These are phyloP conservation scores for Emergomyces orientalis DNA, from an alignment of 2,329 filamentous ascomycete genomes.

Conservation along the genomic window DNA sequence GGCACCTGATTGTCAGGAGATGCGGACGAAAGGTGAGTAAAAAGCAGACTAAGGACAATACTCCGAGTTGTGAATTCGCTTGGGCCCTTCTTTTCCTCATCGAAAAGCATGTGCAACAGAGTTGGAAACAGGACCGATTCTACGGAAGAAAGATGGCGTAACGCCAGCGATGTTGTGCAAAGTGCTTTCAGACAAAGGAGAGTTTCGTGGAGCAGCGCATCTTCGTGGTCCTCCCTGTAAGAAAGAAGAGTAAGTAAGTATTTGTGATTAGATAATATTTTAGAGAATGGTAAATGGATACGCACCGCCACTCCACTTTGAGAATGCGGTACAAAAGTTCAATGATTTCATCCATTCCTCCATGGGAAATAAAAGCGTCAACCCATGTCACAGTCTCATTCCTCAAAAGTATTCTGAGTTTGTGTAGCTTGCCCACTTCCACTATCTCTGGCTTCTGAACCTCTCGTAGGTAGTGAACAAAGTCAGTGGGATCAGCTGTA, in stretches of 20 bases:
- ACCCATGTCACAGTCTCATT: slow-evolving; percentile 97
- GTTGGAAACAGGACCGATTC: slow-evolving; percentile 76
- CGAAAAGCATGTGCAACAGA: slow-evolving; percentile 80
- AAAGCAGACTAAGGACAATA: slow-evolving; percentile 80
- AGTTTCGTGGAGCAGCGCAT: slow-evolving; percentile 82
- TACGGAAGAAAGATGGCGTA: slow-evolving; percentile 71
- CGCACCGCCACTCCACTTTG: slow-evolving; percentile 89
- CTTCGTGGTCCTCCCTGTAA: slow-evolving; percentile 86
- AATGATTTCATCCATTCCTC: slow-evolving; percentile 88
- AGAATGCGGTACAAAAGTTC: slow-evolving; percentile 81
- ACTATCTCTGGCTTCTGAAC: slow-evolving; percentile 71
- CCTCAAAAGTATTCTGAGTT: slow-evolving; percentile 74
- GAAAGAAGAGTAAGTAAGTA: slow-evolving; percentile 22
- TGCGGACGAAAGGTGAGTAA: slow-evolving; percentile 72
- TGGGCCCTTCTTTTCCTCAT: slow-evolving; percentile 95
- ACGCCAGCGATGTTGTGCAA: slow-evolving; percentile 78
- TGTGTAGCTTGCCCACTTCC: slow-evolving; percentile 92
- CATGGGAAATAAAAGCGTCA: slow-evolving; percentile 77
- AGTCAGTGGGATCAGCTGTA: slow-evolving; percentile 67
- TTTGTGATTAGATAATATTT: neutral
- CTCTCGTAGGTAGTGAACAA: slow-evolving; percentile 75
- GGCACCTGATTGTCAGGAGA: slow-evolving; percentile 51
- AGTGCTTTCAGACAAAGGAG: slow-evolving; percentile 88
- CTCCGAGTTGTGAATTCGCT: slow-evolving; percentile 91
- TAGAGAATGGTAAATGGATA: neutral